These are phyloP conservation scores for Ligustrum vulgare DNA, from an alignment of 257 asterid genomes.

Conservation along the genomic window DNA sequence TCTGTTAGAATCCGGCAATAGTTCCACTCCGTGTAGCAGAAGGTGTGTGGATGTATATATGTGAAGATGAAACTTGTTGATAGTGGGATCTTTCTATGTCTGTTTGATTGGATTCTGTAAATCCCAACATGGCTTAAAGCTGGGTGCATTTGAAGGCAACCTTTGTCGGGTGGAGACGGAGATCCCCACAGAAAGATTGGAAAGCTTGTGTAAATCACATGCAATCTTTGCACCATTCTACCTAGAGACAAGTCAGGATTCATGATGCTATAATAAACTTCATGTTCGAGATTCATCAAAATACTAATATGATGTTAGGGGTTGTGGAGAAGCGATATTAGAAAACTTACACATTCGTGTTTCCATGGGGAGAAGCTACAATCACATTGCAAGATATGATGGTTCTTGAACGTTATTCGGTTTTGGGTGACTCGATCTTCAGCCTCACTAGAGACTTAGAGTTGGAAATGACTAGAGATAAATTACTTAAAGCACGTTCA, in stretches of 20 bases:
- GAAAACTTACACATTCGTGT: slow-evolving; percentile 7
- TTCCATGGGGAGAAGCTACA: slow-evolving; percentile 26
- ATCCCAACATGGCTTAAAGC: background rate
- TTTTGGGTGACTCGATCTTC: slow-evolving; percentile 2
- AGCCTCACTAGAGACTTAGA: background rate
- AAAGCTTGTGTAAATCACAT: background rate
- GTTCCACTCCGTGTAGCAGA: too few relatives aligned
- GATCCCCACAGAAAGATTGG: background rate
- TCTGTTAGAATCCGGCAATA: too few relatives aligned
- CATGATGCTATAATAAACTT: slow-evolving; percentile 3
- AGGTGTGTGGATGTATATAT: too few relatives aligned
- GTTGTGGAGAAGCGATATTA: slow-evolving; percentile 20
- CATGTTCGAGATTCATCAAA: background rate
- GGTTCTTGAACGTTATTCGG: slow-evolving; percentile 14
- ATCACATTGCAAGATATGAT: slow-evolving; percentile 20
- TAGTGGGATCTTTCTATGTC: too few relatives aligned
- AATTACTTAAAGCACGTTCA: background rate
- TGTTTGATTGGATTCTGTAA: background rate
- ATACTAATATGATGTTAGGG: slow-evolving; percentile 2
- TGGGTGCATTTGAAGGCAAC: background rate
- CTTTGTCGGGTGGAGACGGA: background rate
- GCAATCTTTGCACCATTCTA: background rate
- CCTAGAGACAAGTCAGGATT: slow-evolving; percentile 12
- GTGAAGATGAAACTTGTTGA: too few relatives aligned
- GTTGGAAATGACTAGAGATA: background rate